phyloP scores from a whole-genome alignment of 1,284 basidiomycete species.

The Tilletiopsis washingtonensis region DNA sequence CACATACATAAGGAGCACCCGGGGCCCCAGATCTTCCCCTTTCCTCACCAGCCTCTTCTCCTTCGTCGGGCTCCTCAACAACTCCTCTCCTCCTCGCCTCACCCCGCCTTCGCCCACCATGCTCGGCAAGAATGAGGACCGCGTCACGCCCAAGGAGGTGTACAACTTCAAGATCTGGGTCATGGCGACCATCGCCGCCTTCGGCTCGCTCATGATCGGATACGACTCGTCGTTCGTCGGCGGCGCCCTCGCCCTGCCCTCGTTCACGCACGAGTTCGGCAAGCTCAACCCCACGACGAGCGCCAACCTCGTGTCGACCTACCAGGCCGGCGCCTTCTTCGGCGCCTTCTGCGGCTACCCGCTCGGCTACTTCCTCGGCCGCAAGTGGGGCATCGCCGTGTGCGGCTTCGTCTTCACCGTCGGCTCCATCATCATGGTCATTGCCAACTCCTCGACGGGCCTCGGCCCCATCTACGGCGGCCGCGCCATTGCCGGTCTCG shows the following conservation, averaged over 20 bases:
- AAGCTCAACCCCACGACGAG: conserved; percentile 43
- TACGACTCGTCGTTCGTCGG: conserved; percentile 54
- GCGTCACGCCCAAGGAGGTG: conserved; percentile 51
- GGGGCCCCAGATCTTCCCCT: not conserved
- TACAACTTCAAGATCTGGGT: conserved; percentile 54
- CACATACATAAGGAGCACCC: no score
- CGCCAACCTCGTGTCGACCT: conserved; percentile 54
- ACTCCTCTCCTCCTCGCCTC: not conserved
- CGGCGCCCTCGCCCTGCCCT: conserved; percentile 49
- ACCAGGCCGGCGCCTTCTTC: conserved; percentile 50
- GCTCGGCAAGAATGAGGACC: conserved; percentile 46
- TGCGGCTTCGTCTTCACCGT: conserved; percentile 26
- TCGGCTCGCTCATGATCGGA: conserved; percentile 41
- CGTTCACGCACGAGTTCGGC: conserved; percentile 52
- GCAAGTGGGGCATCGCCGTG: conserved; percentile 25
- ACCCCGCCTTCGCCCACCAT: conserved; percentile 2
- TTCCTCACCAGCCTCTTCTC: not conserved
- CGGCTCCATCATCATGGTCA: conserved; percentile 35
- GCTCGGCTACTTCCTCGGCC: conserved; percentile 15
- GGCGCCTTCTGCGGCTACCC: conserved; percentile 26
- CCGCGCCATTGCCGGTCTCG: conserved; percentile 48
- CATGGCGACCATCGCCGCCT: conserved; percentile 41
- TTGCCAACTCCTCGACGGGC: conserved; percentile 13
- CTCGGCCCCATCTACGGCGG: conserved; percentile 43
- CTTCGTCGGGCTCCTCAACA: not conserved